Evolutionary conservation across 805 yeast species (phyloP), one percentile per base, ranked within the genome.

Genomic region (Yarrowia osloensis): DNA sequence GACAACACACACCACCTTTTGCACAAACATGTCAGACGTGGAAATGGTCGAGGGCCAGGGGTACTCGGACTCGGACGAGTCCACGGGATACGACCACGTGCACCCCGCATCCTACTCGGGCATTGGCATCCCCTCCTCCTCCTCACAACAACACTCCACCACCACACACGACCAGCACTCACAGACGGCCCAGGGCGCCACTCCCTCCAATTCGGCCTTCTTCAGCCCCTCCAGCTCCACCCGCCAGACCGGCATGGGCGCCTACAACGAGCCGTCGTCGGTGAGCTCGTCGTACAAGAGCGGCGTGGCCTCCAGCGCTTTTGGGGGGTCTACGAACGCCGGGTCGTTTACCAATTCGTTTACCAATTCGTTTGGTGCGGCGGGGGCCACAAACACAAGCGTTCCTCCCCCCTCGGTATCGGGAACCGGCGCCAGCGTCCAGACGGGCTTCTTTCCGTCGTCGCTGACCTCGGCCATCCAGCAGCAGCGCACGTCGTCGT

Each of bases 161-260:
- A 11, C 22, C 28, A 4, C 44, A 3, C 31, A 15, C 6, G 15
- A 17, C 12, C n/a, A n/a, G n/a, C n/a, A n/a, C n/a, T n/a, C n/a
- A n/a, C 24, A 9, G 31, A 26, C 21, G n/a, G 22, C 22, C 52
- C 52, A 46, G 21, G 33, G 22, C 3, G 57, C 57, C 29, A 42
- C 54, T 9, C 40, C 54, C 19, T 44, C 54, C 24, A 44, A 61
- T 24, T 33, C 75, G 28, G 65, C 74, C 24, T 72, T 68, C 46
- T 73, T 73, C 68, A 71, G 74, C 40, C 71, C 74, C 22, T 68
- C 74, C 26, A 68, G 76, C 7, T 61, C 71, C 13, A 72, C 76
- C n/a, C 67, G 70, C 33, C 69, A 70, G 63, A 70, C 75, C 11
- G 66, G 66, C 11, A 44, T 61, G 66, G 66, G 66, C 24, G 66